Evolutionary conservation across 2,329 filamentous ascomycete genomes (phyloP).

Genomic region (Trematosphaeria pertusa): DNA sequence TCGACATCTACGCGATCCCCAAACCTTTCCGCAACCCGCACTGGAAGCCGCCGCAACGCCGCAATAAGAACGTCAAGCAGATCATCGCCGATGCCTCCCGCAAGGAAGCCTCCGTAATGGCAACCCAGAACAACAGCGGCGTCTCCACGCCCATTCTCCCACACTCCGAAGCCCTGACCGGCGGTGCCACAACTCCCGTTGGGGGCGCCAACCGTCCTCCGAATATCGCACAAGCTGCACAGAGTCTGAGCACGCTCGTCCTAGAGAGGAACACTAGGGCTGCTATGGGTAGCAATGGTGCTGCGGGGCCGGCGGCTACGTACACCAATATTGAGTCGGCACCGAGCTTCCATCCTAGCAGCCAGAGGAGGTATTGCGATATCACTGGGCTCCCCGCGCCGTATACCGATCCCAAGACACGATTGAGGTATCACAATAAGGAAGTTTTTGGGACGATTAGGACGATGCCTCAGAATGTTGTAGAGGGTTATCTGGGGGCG

Average conservation of each 20-base stretch:
- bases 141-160: slow-evolving; percentile 67
- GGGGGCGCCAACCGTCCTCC: slow-evolving; percentile 64
- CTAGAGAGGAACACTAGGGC: slow-evolving; percentile 75
- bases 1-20: slow-evolving; percentile 85
- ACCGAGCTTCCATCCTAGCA: slow-evolving; percentile 78
- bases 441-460: slow-evolving; percentile 89
- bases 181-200: slow-evolving; percentile 58
- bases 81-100: slow-evolving; percentile 88
- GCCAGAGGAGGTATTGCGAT: slow-evolving; percentile 91
- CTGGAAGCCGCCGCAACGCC: slow-evolving; percentile 92
- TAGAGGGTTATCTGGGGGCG: slow-evolving; percentile 88
- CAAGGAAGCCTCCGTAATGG: slow-evolving; percentile 86
- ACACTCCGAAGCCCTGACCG: slow-evolving; percentile 39
- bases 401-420: slow-evolving; percentile 94
- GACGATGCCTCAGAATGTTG: slow-evolving; percentile 78
- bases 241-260: slow-evolving; percentile 85
- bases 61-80: slow-evolving; percentile 99
- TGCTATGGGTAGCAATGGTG: slow-evolving; percentile 23
- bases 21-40: slow-evolving; percentile 89
- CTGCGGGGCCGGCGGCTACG: slow-evolving; percentile 71
- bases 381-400: slow-evolving; percentile 90
- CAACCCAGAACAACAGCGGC: slow-evolving; percentile 83
- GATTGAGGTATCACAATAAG: slow-evolving; percentile 88
- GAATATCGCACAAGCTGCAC: slow-evolving; percentile 88
- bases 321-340: slow-evolving; percentile 98